These are phyloP conservation scores for Erythrobasidium hasegawianum DNA, from an alignment of 1,284 basidiomycete species.

Conservation along the genomic window DNA sequence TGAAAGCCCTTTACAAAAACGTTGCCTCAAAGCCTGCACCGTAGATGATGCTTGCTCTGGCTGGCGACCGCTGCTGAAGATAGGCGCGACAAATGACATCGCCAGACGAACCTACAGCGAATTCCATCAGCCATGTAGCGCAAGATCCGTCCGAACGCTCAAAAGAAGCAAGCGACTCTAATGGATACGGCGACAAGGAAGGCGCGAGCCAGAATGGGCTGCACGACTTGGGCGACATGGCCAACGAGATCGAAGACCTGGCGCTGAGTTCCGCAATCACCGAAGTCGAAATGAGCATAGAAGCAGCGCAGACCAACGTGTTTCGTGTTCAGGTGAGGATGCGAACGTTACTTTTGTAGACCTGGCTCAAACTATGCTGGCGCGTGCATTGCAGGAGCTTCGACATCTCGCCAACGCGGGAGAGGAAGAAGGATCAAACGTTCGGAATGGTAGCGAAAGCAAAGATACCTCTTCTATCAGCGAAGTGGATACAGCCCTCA, in stretches of 20 bases:
- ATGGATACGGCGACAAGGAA: too few relatives aligned
- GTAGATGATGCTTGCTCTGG: too few relatives aligned
- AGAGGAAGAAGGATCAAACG: neutral
- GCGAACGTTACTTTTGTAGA: neutral
- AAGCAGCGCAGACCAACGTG: conserved; percentile 40
- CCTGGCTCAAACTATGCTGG: neutral
- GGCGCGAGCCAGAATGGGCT: neutral
- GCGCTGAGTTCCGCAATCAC: conserved; percentile 38
- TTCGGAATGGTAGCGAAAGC: neutral
- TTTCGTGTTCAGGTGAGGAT: conserved; percentile 43
- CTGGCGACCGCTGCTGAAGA: too few relatives aligned
- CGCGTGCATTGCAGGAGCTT: conserved; percentile 35
- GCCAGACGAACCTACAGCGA: too few relatives aligned
- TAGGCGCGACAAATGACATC: too few relatives aligned
- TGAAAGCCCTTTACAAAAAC: too few relatives aligned
- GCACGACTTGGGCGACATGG: neutral
- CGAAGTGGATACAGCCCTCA: conserved; percentile 73
- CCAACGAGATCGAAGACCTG: conserved; percentile 35
- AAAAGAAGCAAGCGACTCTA: too few relatives aligned
- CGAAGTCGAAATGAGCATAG: conserved; percentile 37
- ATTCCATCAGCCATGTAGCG: too few relatives aligned
- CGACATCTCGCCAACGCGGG: conserved; percentile 34
- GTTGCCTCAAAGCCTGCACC: too few relatives aligned
- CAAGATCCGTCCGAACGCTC: too few relatives aligned
- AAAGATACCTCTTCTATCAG: conserved; percentile 49